Percentiles rank a stretch among this genome's conserved stretches.
Conservation (phyloP, 306 rosid genomes). For the Luffa aegyptiaca region DNA sequence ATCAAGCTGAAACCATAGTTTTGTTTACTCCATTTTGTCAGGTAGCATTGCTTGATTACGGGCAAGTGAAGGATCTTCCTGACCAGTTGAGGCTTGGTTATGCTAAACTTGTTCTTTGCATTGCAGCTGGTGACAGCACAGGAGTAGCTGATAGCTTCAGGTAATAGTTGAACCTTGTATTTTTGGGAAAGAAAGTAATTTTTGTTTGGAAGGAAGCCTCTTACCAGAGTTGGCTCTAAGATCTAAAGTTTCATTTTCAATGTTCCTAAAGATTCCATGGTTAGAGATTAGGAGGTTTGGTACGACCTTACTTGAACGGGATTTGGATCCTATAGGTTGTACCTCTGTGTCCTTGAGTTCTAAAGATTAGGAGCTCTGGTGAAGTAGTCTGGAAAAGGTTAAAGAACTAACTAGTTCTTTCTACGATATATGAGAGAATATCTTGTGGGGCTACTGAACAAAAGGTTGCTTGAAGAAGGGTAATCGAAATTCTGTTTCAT, state of each 20-base stretch:
- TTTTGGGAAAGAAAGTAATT: neutral
- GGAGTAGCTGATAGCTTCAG: conserved; percentile 73
- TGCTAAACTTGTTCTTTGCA: conserved; percentile 79
- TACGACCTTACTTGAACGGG: too few species aligned
- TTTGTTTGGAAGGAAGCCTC: neutral
- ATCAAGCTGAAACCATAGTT: neutral
- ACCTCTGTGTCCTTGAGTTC: too few species aligned
- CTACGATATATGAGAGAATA: neutral
- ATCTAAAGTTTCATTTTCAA: neutral
- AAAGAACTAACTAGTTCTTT: neutral
- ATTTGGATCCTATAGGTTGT: too few species aligned
- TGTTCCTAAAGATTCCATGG: neutral
- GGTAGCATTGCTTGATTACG: conserved; percentile 95
- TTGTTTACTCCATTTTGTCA: conserved; percentile 13
- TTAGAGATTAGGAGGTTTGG: neutral
- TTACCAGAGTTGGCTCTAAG: neutral
- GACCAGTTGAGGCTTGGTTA: conserved; percentile 81
- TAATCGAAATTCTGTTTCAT: neutral
- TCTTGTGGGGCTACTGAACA: neutral
- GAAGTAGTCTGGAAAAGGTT: too few species aligned
- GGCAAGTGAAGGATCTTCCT: conserved; percentile 99
- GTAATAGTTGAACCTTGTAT: conserved; percentile 26
- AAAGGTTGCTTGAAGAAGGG: neutral
- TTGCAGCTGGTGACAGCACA: conserved; percentile 67
- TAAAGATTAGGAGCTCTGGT: too few species aligned